A percentile compares a stretch with the other conserved stretches of the same genome.
These are phyloP conservation scores for Aureobasidium melanogenum DNA, from an alignment of 2,329 filamentous ascomycete species.

Conservation along the genomic window DNA sequence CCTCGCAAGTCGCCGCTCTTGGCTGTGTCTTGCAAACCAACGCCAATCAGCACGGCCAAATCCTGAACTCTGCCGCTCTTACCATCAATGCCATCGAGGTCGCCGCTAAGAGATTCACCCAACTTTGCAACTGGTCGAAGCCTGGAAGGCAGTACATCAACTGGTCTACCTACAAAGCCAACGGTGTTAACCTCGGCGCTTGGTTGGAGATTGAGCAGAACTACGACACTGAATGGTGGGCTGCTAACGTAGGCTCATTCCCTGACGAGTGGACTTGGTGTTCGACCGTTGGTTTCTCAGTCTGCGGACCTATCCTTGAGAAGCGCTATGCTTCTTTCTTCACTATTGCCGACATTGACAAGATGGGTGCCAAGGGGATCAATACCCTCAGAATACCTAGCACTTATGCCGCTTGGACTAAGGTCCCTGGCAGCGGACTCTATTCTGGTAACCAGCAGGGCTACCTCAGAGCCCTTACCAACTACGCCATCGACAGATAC, in stretches of 20 bases:
- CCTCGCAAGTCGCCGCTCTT: neutral
- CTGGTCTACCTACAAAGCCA: conserved; percentile 19
- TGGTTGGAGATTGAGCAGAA: conserved; percentile 26
- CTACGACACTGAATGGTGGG: conserved; percentile 4
- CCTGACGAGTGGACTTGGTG: conserved; percentile 30
- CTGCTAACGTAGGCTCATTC: conserved; percentile 15
- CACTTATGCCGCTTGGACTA: conserved; percentile 30
- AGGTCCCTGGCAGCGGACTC: conserved; percentile 25
- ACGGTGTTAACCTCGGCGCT: conserved; percentile 24
- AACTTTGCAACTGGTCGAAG: conserved; percentile 15
- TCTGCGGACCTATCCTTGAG: conserved; percentile 24
- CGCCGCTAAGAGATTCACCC: conserved; percentile 19
- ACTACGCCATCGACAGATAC: conserved; percentile 29
- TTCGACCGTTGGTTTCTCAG: conserved; percentile 24
- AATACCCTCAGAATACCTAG: conserved; percentile 29
- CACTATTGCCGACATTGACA: conserved; percentile 25
- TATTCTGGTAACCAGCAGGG: conserved; percentile 26
- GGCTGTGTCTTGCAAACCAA: conserved; percentile 11
- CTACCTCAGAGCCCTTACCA: conserved; percentile 24
- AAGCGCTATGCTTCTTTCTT: conserved; percentile 25
- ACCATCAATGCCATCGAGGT: conserved; percentile 10
- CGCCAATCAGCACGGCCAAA: conserved; percentile 6
- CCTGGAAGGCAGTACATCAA: conserved; percentile 14
- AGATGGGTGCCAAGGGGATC: conserved; percentile 24
- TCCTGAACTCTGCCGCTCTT: neutral